phyloP scores from a whole-genome alignment of 2,329 filamentous ascomycete species.

The Coniochaeta ligniaria region DNA sequence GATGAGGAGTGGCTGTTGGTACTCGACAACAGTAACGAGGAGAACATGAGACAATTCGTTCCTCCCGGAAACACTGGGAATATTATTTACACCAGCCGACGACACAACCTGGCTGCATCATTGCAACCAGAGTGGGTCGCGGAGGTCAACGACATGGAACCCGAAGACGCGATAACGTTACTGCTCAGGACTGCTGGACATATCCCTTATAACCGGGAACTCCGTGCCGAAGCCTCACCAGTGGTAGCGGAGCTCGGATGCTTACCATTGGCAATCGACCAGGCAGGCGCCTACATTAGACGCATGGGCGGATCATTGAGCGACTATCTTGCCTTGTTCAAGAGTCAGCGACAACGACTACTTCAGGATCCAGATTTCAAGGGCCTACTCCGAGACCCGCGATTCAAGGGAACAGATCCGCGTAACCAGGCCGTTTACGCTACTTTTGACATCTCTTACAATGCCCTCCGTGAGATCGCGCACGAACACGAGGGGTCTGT shows the following conservation, averaged over 20 bases:
- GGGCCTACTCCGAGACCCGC: too few relatives aligned
- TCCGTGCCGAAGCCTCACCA: not conserved
- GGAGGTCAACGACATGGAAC: conserved; percentile 7
- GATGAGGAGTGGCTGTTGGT: conserved; percentile 21
- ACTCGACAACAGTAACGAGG: conserved; percentile 19
- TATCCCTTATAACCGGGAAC: too few relatives aligned
- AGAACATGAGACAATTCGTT: conserved; percentile 5
- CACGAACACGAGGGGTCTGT: conserved; percentile 2
- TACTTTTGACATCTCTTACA: conserved; percentile 18
- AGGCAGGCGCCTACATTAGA: conserved; percentile 15
- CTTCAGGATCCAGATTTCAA: too few relatives aligned
- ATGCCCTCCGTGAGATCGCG: too few relatives aligned
- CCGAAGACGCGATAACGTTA: conserved; percentile 10
- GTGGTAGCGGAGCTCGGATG: conserved; percentile 13
- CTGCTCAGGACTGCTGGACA: conserved; percentile 10
- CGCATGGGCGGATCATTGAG: too few relatives aligned
- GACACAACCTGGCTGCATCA: conserved; percentile 2
- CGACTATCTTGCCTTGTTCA: too few relatives aligned
- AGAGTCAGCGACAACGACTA: too few relatives aligned
- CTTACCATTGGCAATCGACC: conserved; percentile 21
- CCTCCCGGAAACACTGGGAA: conserved; percentile 15
- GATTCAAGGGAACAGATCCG: conserved; percentile 7
- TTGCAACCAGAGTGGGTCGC: conserved; percentile 4
- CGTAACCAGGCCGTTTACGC: conserved; percentile 14
- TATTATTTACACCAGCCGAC: conserved; percentile 20